Evolutionary conservation across 805 yeast genomes (phyloP), one percentile per base, ranked within the genome.

Genomic region (Ogataea dorogensis): DNA sequence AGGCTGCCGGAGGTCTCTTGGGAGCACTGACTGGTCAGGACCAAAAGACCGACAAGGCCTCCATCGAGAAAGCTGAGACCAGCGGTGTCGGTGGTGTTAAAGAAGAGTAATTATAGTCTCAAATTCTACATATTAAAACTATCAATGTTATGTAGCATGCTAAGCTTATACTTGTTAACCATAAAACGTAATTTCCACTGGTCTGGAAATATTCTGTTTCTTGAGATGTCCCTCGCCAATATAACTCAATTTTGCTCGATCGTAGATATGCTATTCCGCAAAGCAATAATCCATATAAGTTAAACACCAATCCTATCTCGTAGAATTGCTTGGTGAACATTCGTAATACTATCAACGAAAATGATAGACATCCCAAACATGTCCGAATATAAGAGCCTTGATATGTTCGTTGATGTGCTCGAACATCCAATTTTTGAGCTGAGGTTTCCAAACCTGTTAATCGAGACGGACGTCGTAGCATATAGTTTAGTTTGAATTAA

Each of bases 41-140:
- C 29, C 70, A 76, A 53, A 79, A 80, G 70, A 85, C 93, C 46
- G 96, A 88, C 67, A 87, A 87, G 72, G 85, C 85, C 54, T 70
- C 95, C 20, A 79, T 87, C 52, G 87, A 82, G 53, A 76, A 73
- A 54, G 93, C 94, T 44, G 97, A 88, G 71, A 72, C 71, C 46
- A 75, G 86, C 45, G 97, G 97, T 54, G 59, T 75, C 38, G 91
- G 93, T 56, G 96, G 96, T 64, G 71, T 82, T 63, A 88, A 89
- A 71, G 86, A 81, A 65, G 95, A 87, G 58, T 86, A 77, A 59
- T 17, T 5, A 20, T 15, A 23, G 18, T 31, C 4, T 52, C 49
- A 70, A 57, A 77, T 58, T 31, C 70, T 52, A 29, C 70, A 43
- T 5, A 81, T 56, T 38, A 81, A 61, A 5, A 73, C 70, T 26